Conservation (phyloP, 2,329 filamentous ascomycete genomes). For the Cryphonectria naterciae region DNA sequence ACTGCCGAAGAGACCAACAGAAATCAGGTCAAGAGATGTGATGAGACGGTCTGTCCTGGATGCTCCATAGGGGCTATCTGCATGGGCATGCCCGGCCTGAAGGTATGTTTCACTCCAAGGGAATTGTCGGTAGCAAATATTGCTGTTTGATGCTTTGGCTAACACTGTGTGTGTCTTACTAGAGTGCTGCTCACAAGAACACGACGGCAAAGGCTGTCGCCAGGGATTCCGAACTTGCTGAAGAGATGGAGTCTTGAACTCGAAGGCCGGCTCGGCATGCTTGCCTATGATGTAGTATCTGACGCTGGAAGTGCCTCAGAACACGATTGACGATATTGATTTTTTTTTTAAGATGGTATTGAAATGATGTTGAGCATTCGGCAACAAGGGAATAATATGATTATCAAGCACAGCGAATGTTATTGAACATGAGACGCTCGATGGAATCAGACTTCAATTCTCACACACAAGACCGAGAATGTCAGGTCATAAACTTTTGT, state of each 20-base stretch:
- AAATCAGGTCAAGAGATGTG: not conserved
- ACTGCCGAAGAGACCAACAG: not conserved
- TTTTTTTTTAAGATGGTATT: not conserved
- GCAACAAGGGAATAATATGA: not conserved
- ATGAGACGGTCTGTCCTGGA: slow-evolving; percentile 6
- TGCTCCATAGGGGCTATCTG: slow-evolving; percentile 3
- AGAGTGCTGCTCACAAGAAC: not conserved
- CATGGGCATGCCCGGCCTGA: not conserved
- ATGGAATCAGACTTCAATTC: not conserved
- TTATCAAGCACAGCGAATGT: not conserved
- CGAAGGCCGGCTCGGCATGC: not conserved
- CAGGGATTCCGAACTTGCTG: not conserved
- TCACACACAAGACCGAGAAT: not conserved
- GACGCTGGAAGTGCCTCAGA: not conserved
- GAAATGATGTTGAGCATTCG: not conserved
- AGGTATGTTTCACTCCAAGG: not conserved
- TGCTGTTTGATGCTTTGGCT: not conserved
- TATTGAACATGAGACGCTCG: not conserved
- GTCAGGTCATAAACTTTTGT: not conserved
- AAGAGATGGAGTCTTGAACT: not conserved
- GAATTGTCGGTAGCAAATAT: not conserved
- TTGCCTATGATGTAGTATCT: not conserved
- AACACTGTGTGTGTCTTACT: not conserved
- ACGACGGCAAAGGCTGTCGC: not conserved
- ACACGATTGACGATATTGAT: not conserved